Evolutionary conservation across 1,139 yeast species (phyloP).

Genomic region (Pichiaceae sp.): DNA sequence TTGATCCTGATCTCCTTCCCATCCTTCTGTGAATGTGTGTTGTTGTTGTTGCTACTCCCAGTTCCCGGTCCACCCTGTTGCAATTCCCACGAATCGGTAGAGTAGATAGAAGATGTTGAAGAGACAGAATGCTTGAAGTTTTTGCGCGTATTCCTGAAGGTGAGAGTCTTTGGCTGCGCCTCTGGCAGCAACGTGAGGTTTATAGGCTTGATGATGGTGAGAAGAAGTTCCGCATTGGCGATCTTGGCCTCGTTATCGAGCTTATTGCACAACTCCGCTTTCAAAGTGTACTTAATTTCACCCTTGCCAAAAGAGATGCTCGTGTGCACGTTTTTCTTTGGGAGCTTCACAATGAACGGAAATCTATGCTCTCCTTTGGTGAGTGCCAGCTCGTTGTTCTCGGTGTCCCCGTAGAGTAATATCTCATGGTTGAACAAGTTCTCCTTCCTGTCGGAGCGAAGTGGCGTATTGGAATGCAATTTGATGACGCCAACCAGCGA

Average conservation of each 20-base stretch:
- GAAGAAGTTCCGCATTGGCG: slow-evolving; percentile 34
- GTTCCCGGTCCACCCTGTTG: neutral
- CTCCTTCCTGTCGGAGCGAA: slow-evolving; percentile 40
- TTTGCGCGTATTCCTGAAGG: slow-evolving; percentile 37
- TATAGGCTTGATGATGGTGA: slow-evolving; percentile 62
- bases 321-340: slow-evolving; percentile 61
- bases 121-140: slow-evolving; percentile 36
- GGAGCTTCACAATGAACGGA: slow-evolving; percentile 75
- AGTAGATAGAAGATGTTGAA: slow-evolving; percentile 42
- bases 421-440: slow-evolving; percentile 58
- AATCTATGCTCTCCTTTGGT: slow-evolving; percentile 81
- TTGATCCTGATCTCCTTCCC: slow-evolving; percentile 27
- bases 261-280: slow-evolving; percentile 41
- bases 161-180: slow-evolving; percentile 59
- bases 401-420: slow-evolving; percentile 50
- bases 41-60: slow-evolving; percentile 1
- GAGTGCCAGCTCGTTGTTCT: slow-evolving; percentile 33
- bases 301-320: slow-evolving; percentile 84
- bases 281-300: slow-evolving; percentile 58
- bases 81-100: slow-evolving; percentile 24
- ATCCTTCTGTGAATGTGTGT: too few relatives aligned
- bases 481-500: slow-evolving; percentile 50
- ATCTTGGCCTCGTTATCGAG: slow-evolving; percentile 20
- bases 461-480: slow-evolving; percentile 39
- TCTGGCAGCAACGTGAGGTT: slow-evolving; percentile 61